A percentile compares a stretch with the other conserved stretches of the same genome.
These are phyloP conservation scores for Leccinum pallidistipes DNA, from an alignment of 1,284 basidiomycete genomes.

Conservation along the genomic window DNA sequence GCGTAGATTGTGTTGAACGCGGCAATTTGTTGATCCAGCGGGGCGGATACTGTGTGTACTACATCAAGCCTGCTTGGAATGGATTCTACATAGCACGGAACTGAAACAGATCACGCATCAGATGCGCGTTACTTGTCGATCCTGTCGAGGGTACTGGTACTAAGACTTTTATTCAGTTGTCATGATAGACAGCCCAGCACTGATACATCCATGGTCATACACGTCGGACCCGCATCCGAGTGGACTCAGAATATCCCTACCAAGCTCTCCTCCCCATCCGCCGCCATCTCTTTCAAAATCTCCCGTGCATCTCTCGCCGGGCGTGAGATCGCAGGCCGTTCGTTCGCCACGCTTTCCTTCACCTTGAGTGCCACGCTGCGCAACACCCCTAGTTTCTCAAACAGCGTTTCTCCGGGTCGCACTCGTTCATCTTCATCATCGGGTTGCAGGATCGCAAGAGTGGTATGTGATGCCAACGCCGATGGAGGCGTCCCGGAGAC, in stretches of 20 bases:
- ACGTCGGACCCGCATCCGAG: neutral
- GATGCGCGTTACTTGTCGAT: no score
- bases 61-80: no score
- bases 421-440: slow-evolving; percentile 4
- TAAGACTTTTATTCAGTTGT: no score
- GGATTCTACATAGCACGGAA: no score
- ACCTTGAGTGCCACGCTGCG: slow-evolving; percentile 75
- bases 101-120: no score
- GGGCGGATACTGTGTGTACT: no score
- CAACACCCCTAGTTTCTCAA: slow-evolving; percentile 64
- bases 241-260: slow-evolving; percentile 27
- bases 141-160: no score
- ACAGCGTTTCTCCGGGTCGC: slow-evolving; percentile 45
- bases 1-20: no score
- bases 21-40: no score
- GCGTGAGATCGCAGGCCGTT: slow-evolving; percentile 74
- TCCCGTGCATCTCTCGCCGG: slow-evolving; percentile 88
- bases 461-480: slow-evolving; percentile 62
- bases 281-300: slow-evolving; percentile 51
- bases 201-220: neutral
- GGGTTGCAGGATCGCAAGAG: slow-evolving; percentile 42
- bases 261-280: slow-evolving; percentile 27
- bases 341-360: slow-evolving; percentile 66
- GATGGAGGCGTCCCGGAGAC: slow-evolving; percentile 64
- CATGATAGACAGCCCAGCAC: no score